A percentile compares a stretch with the other conserved stretches of the same genome.
Evolutionary conservation across 2,329 filamentous ascomycete genomes (phyloP).

Genomic region (Arthrobotrys pseudoclavata): DNA sequence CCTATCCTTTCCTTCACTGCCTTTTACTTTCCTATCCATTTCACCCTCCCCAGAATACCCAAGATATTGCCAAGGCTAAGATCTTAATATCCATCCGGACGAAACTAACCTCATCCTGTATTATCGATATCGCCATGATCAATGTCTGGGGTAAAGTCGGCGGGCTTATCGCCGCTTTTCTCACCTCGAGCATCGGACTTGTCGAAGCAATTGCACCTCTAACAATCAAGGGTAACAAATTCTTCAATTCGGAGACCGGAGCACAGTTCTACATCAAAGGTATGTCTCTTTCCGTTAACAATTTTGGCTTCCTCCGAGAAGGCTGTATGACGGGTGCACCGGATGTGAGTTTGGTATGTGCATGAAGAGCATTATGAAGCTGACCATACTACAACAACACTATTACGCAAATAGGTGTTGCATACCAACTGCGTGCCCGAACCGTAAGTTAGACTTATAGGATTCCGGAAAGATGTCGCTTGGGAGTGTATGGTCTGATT

Average conservation of each 20-base stretch:
- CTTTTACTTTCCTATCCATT: not conserved
- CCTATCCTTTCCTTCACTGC: not conserved
- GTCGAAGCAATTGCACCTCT: constrained; percentile 41
- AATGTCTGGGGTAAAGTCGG: constrained; percentile 25
- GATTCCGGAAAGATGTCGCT: not conserved
- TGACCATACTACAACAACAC: constrained; percentile 23
- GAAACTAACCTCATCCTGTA: not conserved
- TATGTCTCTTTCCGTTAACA: constrained; percentile 64
- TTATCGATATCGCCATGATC: constrained; percentile 27
- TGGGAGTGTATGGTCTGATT: constrained; percentile 8
- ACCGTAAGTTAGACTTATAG: constrained; percentile 34
- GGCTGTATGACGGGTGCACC: not conserved
- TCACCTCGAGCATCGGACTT: constrained; percentile 24
- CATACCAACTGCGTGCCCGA: constrained; percentile 72
- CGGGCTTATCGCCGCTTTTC: constrained; percentile 33
- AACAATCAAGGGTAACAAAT: constrained; percentile 70
- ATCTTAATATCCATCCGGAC: not conserved
- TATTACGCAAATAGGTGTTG: constrained; percentile 72
- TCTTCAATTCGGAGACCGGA: constrained; percentile 81
- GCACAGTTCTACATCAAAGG: constrained; percentile 88
- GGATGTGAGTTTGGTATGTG: not conserved
- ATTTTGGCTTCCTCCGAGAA: not conserved
- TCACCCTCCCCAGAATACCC: not conserved
- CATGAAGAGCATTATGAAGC: constrained; percentile 21
- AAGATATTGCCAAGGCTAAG: not conserved